A percentile compares a stretch with the other conserved stretches of the same genome.
These are phyloP conservation scores for Stephanodiscus minutulus DNA, from an alignment of 108 stramenopile species.

Conservation along the genomic window DNA sequence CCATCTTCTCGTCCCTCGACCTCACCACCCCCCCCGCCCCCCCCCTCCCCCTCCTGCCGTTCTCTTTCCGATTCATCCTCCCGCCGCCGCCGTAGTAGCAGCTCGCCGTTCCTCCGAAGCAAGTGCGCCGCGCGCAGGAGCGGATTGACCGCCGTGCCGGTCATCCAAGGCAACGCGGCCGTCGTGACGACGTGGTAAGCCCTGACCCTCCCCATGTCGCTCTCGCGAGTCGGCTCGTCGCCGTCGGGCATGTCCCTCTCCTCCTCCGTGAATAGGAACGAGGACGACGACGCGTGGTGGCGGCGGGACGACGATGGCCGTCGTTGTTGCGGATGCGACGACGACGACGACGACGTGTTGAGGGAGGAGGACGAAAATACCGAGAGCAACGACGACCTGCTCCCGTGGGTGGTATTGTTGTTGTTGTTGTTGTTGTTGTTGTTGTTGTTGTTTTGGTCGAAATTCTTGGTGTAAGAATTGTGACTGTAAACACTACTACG, in stretches of 20 bases:
- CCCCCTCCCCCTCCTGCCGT: neutral
- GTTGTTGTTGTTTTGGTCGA: neutral
- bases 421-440: neutral
- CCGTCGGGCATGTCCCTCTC: slow-evolving; percentile 41
- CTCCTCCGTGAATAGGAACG: slow-evolving; percentile 24
- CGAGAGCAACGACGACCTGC: slow-evolving; percentile 6
- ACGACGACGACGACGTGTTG: neutral
- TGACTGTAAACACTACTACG: neutral
- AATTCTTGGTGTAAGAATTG: neutral
- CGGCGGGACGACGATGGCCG: neutral
- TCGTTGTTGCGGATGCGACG: neutral
- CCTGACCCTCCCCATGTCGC: slow-evolving; percentile 39
- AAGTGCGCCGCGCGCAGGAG: slow-evolving; percentile 66
- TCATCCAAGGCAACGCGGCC: slow-evolving; percentile 80
- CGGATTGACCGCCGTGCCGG: slow-evolving; percentile 80
- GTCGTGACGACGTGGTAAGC: slow-evolving; percentile 62
- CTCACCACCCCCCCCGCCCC: neutral
- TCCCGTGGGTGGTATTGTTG: too few species aligned
- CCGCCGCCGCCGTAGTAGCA: neutral
- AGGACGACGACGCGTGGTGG: neutral
- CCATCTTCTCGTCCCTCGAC: slow-evolving; percentile 9
- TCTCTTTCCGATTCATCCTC: slow-evolving; percentile 4
- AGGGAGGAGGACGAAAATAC: slow-evolving; percentile 10
- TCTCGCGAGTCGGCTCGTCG: slow-evolving; percentile 41
- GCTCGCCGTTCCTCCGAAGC: slow-evolving; percentile 19